phyloP scores from a whole-genome alignment of 2,329 filamentous ascomycete genomes.

The Zymoseptoria pseudotritici region DNA sequence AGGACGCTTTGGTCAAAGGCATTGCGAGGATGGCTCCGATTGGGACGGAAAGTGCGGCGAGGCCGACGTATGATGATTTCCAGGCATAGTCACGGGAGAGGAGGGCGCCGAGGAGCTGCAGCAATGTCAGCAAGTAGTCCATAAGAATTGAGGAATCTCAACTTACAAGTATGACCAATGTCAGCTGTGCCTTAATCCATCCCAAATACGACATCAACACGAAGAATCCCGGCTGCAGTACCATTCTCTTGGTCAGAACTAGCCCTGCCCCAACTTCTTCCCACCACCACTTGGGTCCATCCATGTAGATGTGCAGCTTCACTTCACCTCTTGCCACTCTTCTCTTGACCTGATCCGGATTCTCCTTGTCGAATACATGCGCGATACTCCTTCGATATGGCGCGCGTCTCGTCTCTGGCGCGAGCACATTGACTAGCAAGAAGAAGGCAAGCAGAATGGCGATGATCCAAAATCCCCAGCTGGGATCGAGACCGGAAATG shows the following conservation, averaged over 20 bases:
- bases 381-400: constrained; percentile 61
- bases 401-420: constrained; percentile 64
- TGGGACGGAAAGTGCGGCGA: constrained; percentile 58
- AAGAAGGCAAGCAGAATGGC: constrained; percentile 60
- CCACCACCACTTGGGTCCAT: constrained; percentile 68
- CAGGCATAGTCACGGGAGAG: constrained; percentile 61
- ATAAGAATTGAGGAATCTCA: neutral
- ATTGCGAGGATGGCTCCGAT: constrained; percentile 63
- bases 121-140: constrained; percentile 6
- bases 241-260: constrained; percentile 60
- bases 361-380: constrained; percentile 48
- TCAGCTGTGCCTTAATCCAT: constrained; percentile 73
- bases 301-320: constrained; percentile 66
- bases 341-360: constrained; percentile 38
- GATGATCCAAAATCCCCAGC: constrained; percentile 70
- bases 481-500: constrained; percentile 56
- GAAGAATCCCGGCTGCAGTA: constrained; percentile 66
- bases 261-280: constrained; percentile 68
- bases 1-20: constrained; percentile 64
- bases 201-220: constrained; percentile 64
- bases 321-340: constrained; percentile 64
- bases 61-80: constrained; percentile 57
- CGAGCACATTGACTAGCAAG: constrained; percentile 61
- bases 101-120: constrained; percentile 58
- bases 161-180: constrained; percentile 61